Conservation (phyloP, 192 early-diverging fungal species). For the Linnemannia hyalina region DNA sequence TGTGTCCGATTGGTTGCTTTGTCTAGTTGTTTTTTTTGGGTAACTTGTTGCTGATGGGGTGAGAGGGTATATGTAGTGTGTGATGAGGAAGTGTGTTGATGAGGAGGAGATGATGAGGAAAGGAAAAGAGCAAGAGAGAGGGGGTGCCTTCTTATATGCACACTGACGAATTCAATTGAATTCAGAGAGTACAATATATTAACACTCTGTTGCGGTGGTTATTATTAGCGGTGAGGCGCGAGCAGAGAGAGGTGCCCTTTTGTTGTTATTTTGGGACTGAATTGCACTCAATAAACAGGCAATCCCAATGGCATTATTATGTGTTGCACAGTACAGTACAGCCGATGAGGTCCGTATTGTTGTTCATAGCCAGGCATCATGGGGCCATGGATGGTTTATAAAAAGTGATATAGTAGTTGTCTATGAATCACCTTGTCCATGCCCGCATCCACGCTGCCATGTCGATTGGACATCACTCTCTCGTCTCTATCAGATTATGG, state of each 20-base stretch:
- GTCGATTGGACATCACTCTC: too few relatives aligned
- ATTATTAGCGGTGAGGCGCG: background rate
- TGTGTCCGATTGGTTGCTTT: background rate
- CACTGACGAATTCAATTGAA: background rate
- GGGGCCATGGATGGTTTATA: too few relatives aligned
- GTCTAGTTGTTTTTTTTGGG: background rate
- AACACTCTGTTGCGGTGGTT: background rate
- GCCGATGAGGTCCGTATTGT: too few relatives aligned
- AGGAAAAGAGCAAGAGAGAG: background rate
- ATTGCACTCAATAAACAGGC: too few relatives aligned
- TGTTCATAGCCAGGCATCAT: too few relatives aligned
- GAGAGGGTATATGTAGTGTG: background rate
- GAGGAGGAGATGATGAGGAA: slow-evolving; percentile 1
- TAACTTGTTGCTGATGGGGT: background rate
- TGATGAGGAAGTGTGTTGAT: background rate
- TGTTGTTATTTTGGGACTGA: background rate
- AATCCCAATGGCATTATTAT: too few relatives aligned
- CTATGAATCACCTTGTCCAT: too few relatives aligned
- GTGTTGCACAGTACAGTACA: too few relatives aligned
- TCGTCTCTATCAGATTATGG: too few relatives aligned
- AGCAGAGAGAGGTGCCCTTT: background rate
- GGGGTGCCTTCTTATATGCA: background rate
- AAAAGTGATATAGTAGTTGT: too few relatives aligned
- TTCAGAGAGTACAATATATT: background rate
- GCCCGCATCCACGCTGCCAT: too few relatives aligned